phyloP scores from a whole-genome alignment of 441 rosid genomes.

The Bocquillonia castaneifolia region DNA sequence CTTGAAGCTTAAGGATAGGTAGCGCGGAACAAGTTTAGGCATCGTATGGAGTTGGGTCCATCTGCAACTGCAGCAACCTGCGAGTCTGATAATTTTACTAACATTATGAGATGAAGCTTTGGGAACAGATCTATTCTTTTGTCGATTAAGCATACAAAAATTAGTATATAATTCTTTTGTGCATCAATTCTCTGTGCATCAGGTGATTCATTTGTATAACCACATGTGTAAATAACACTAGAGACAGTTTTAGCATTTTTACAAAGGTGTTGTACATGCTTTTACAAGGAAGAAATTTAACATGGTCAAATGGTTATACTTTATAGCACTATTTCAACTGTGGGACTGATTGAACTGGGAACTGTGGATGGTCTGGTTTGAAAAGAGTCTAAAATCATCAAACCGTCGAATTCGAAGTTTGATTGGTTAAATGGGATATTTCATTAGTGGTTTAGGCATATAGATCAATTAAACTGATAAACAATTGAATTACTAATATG shows the following conservation, averaged over 20 bases:
- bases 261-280: neutral
- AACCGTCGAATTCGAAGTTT: too few relatives aligned
- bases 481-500: too few relatives aligned
- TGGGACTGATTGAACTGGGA: too few relatives aligned
- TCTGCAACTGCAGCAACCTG: neutral
- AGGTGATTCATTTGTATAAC: neutral
- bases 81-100: neutral
- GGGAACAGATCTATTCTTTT: neutral
- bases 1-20: neutral
- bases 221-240: conserved; percentile 5
- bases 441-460: too few relatives aligned
- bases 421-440: too few relatives aligned
- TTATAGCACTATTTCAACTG: too few relatives aligned
- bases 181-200: neutral
- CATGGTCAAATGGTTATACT: too few relatives aligned
- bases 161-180: neutral
- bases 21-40: neutral
- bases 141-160: neutral
- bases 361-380: too few relatives aligned
- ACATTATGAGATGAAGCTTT: neutral
- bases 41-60: neutral
- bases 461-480: too few relatives aligned
- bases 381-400: too few relatives aligned
- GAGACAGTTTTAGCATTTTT: neutral
- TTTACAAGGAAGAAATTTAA: neutral